Conservation (phyloP, 2,329 filamentous ascomycete genomes). For the Aureobasidium sp. region DNA sequence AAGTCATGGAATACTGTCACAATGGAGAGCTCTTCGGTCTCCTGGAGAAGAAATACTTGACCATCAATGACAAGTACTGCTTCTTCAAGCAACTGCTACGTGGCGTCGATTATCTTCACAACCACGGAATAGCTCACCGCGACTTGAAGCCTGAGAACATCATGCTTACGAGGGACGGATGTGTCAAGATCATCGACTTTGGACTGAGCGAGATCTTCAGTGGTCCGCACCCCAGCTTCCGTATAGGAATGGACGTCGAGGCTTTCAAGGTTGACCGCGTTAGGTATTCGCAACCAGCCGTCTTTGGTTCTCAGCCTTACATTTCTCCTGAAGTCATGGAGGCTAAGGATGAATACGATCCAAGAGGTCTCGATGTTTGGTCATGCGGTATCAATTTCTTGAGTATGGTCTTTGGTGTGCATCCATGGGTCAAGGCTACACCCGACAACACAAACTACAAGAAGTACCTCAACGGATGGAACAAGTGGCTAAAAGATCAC, state of each 20-base stretch:
- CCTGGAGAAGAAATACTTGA: conserved; percentile 61
- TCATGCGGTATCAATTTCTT: conserved; percentile 76
- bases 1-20: conserved; percentile 88
- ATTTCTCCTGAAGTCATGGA: conserved; percentile 77
- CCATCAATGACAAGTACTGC: conserved; percentile 61
- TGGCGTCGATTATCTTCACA: conserved; percentile 73
- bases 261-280: conserved; percentile 52
- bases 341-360: conserved; percentile 60
- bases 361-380: conserved; percentile 78
- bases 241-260: conserved; percentile 59
- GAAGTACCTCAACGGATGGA: conserved; percentile 58
- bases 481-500: conserved; percentile 55
- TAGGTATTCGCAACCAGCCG: conserved; percentile 65
- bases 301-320: conserved; percentile 79
- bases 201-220: conserved; percentile 81
- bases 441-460: conserved; percentile 49
- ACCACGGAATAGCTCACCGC: conserved; percentile 77
- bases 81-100: conserved; percentile 85
- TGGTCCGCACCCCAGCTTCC: conserved; percentile 70
- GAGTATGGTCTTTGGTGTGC: conserved; percentile 62
- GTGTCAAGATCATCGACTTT: conserved; percentile 87
- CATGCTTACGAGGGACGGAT: conserved; percentile 67
- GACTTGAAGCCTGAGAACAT: conserved; percentile 89
- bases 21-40: conserved; percentile 73
- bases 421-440: conserved; percentile 65